These are phyloP conservation scores for Thelephora aurantiotincta DNA, from an alignment of 768 basidiomycete species.

Conservation along the genomic window DNA sequence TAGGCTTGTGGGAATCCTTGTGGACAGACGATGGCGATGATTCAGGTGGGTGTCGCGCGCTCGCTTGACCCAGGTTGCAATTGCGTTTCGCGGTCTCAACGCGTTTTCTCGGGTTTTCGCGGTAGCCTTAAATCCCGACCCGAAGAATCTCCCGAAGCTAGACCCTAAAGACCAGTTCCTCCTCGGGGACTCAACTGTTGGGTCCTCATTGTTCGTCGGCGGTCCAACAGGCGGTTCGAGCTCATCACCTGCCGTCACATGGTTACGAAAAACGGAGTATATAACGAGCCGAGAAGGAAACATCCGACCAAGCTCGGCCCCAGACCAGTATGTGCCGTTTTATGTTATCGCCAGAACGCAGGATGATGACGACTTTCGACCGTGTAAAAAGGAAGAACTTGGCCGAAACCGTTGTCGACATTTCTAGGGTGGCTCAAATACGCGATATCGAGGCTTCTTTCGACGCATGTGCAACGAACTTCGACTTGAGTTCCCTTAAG, in stretches of 20 bases:
- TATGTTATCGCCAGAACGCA: background rate
- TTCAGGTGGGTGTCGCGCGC: constrained; percentile 29
- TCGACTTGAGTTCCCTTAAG: constrained; percentile 41
- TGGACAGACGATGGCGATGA: constrained; percentile 74
- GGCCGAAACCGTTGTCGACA: constrained; percentile 38
- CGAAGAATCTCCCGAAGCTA: constrained; percentile 37
- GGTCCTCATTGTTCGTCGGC: constrained; percentile 27
- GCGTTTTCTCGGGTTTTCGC: background rate
- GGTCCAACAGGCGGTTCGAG: constrained; percentile 21
- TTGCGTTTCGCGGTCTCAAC: background rate
- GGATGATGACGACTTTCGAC: background rate
- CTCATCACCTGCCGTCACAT: constrained; percentile 53
- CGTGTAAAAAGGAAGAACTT: constrained; percentile 31
- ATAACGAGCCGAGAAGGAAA: constrained; percentile 45
- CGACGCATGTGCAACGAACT: constrained; percentile 37
- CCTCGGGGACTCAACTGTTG: constrained; percentile 47
- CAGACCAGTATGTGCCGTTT: constrained; percentile 39
- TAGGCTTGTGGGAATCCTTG: constrained; percentile 68
- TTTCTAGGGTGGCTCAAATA: constrained; percentile 62
- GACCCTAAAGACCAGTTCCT: constrained; percentile 71
- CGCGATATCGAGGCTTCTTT: constrained; percentile 73
- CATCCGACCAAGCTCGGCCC: constrained; percentile 24
- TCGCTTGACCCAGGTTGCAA: constrained; percentile 9
- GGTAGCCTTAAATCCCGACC: constrained; percentile 56
- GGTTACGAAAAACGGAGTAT: constrained; percentile 90